Evolutionary conservation across 805 yeast species (phyloP).

Genomic region (Myxozyma monticola): DNA sequence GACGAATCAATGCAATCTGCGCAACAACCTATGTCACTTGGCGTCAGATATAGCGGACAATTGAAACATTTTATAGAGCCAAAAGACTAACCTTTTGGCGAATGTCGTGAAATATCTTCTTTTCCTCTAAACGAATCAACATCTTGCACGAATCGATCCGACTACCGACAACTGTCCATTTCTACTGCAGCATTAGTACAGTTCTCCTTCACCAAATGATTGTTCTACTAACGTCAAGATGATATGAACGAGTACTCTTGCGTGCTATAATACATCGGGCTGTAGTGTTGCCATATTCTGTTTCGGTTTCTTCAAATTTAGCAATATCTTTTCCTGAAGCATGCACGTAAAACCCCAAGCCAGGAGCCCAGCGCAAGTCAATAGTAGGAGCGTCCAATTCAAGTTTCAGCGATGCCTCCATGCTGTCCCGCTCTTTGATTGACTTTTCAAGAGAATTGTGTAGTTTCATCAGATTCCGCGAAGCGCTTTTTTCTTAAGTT

Average conservation of each 20-base stretch:
- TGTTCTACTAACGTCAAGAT: constrained; percentile 9
- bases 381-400: constrained; percentile 36
- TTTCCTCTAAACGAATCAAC: constrained; percentile 49
- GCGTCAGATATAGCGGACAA: not conserved
- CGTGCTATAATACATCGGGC: constrained; percentile 17
- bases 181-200: not conserved
- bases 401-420: constrained; percentile 22
- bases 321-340: constrained; percentile 36
- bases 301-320: constrained; percentile 17
- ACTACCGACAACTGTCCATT: constrained; percentile 55
- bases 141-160: constrained; percentile 48
- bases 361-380: constrained; percentile 45
- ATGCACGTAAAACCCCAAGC: constrained; percentile 51
- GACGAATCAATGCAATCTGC: constrained; percentile 43
- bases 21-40: constrained; percentile 1
- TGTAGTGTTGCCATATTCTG: constrained; percentile 10
- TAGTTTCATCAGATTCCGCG: constrained; percentile 37
- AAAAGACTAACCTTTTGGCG: constrained; percentile 21
- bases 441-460: constrained; percentile 42
- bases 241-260: constrained; percentile 20
- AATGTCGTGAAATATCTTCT: constrained; percentile 18
- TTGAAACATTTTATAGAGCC: not conserved
- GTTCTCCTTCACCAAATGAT: not conserved
- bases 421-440: constrained; percentile 33
- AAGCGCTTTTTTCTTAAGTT: constrained; percentile 31